These are phyloP conservation scores for Furcasterigmium furcatum DNA, from an alignment of 2,329 filamentous ascomycete species.

Conservation along the genomic window DNA sequence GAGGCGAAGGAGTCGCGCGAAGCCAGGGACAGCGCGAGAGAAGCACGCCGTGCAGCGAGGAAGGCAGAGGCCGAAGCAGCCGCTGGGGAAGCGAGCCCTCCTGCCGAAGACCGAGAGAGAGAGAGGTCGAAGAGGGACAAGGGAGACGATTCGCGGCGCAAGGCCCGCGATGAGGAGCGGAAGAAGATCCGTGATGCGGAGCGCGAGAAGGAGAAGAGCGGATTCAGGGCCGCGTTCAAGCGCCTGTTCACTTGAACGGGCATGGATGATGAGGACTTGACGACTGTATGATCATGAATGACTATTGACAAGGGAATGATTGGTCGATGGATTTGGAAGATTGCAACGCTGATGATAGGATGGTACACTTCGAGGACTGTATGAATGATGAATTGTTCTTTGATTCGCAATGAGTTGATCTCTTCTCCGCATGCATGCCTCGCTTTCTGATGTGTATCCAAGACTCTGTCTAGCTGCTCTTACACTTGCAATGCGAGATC, in stretches of 20 bases:
- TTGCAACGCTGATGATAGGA: no score
- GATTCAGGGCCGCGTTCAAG: conserved; percentile 32
- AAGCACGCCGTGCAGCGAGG: conserved; percentile 19
- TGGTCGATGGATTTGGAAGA: no score
- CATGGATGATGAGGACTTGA: conserved; percentile 23
- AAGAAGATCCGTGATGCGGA: conserved; percentile 7
- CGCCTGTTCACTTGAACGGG: conserved; percentile 27
- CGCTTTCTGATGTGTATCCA: no score
- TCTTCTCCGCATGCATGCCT: no score
- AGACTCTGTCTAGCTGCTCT: neutral
- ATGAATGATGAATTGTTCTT: no score
- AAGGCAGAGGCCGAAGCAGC: conserved; percentile 18
- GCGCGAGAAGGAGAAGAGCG: conserved; percentile 18
- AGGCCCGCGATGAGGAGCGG: conserved; percentile 22
- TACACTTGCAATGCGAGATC: conserved; percentile 56
- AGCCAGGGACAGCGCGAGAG: conserved; percentile 26
- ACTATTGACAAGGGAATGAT: no score
- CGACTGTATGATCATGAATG: neutral
- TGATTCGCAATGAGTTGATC: no score
- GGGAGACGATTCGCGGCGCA: conserved; percentile 21
- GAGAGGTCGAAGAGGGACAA: conserved; percentile 23
- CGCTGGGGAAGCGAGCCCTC: neutral
- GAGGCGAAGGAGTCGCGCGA: conserved; percentile 17
- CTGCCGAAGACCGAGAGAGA: conserved; percentile 14
- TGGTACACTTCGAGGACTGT: no score